Evolutionary conservation across 257 asterid species (phyloP).

Genomic region (Fraxinus quadrangulata): DNA sequence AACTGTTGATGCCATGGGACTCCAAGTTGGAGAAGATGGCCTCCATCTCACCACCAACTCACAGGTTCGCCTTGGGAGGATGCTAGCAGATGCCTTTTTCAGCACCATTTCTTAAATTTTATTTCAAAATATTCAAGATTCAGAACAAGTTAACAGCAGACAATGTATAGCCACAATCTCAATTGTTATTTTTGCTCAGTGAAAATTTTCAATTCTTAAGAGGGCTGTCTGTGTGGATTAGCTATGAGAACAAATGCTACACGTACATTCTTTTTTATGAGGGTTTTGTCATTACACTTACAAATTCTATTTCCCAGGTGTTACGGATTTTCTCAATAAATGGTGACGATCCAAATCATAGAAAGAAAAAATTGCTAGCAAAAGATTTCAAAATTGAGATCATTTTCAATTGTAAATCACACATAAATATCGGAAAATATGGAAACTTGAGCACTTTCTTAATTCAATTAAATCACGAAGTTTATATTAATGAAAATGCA

Average conservation of each 20-base stretch:
- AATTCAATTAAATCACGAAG: too few relatives aligned
- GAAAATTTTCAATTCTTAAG: not conserved
- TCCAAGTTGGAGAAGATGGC: constrained; percentile 40
- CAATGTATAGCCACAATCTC: not conserved
- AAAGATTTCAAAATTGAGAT: not conserved
- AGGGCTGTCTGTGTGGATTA: not conserved
- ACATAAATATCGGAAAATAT: too few relatives aligned
- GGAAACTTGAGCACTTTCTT: too few relatives aligned
- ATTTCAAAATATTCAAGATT: not conserved
- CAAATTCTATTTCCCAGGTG: not conserved
- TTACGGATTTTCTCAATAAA: not conserved
- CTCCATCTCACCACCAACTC: constrained; percentile 57
- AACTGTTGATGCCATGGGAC: constrained; percentile 67
- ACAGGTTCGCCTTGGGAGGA: constrained; percentile 57
- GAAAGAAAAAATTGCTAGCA: too few relatives aligned
- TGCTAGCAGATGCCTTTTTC: constrained; percentile 51
- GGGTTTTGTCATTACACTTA: not conserved
- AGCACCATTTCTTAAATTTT: not conserved
- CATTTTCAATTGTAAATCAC: not conserved
- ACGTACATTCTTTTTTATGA: too few relatives aligned
- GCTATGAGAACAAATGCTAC: too few relatives aligned
- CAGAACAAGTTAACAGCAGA: not conserved
- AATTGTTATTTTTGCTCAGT: not conserved
- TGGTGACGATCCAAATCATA: not conserved
- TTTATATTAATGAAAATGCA: too few relatives aligned